Conservation (phyloP, 208 protist species). For the Acanthamoeba royreba region DNA sequence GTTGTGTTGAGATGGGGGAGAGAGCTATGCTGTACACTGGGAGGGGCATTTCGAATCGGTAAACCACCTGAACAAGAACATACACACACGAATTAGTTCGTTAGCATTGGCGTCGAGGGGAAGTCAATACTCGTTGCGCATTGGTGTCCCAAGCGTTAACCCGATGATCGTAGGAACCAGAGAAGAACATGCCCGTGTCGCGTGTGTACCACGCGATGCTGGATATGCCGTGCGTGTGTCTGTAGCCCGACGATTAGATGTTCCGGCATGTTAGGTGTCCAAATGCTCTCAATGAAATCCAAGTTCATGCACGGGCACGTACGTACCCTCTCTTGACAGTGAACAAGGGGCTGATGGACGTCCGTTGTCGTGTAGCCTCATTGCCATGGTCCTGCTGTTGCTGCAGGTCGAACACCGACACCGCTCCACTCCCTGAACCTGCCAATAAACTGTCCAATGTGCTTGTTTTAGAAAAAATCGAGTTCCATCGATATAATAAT, state of each 20-base stretch:
- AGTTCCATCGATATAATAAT: no score
- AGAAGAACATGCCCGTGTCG: conserved; percentile 63
- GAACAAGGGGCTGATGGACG: background rate
- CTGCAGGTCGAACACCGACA: background rate
- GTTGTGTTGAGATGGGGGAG: background rate
- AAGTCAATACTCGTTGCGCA: background rate
- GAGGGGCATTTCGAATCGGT: conserved; percentile 32
- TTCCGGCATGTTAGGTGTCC: background rate
- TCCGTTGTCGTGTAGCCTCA: background rate
- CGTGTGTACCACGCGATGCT: conserved; percentile 50
- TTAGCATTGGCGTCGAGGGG: background rate
- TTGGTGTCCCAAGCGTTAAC: conserved; percentile 63
- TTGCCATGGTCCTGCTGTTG: background rate
- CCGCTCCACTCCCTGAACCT: background rate
- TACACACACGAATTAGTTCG: background rate
- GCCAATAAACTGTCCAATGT: background rate
- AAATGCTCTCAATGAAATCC: background rate
- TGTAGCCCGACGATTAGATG: background rate
- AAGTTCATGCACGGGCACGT: background rate
- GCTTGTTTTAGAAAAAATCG: background rate
- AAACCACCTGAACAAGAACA: background rate
- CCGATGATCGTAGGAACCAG: conserved; percentile 25
- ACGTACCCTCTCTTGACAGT: background rate
- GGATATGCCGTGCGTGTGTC: conserved; percentile 40
- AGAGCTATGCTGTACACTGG: conserved; percentile 41